A percentile compares a stretch with the other conserved stretches of the same genome.
Conservation (phyloP, 257 asterid species). For the Jacaranda mimosifolia region DNA sequence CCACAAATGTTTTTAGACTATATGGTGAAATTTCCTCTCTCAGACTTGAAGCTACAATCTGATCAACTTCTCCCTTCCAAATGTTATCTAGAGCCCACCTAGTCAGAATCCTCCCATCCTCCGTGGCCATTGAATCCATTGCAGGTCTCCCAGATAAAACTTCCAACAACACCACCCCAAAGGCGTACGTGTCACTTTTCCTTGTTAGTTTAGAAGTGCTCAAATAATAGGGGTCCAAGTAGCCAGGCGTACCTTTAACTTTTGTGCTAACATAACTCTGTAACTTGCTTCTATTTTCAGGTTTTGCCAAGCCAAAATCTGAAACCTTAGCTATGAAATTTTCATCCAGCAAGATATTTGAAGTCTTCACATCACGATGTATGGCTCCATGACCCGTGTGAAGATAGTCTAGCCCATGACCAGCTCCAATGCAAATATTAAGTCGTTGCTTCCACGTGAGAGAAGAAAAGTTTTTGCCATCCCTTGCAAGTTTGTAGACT, state of each 20-base stretch:
- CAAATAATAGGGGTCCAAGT: constrained; percentile 61
- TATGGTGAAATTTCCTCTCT: constrained; percentile 42
- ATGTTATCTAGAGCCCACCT: constrained; percentile 57
- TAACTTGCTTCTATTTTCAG: constrained; percentile 43
- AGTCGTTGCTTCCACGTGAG: constrained; percentile 62
- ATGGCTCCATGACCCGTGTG: constrained; percentile 54
- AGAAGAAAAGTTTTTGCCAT: background rate
- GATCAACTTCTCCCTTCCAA: constrained; percentile 50
- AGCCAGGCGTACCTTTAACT: constrained; percentile 65
- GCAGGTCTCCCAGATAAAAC: constrained; percentile 69
- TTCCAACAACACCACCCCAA: constrained; percentile 69
- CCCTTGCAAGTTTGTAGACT: constrained; percentile 45
- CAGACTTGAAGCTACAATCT: constrained; percentile 48
- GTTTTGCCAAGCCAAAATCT: constrained; percentile 69
- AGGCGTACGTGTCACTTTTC: constrained; percentile 65
- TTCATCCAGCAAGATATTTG: constrained; percentile 63
- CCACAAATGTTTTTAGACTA: constrained; percentile 52
- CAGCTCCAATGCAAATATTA: constrained; percentile 62
- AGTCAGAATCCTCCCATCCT: constrained; percentile 47
- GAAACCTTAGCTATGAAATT: constrained; percentile 58
- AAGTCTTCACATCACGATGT: constrained; percentile 64
- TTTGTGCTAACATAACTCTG: constrained; percentile 52
- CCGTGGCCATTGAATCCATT: constrained; percentile 38
- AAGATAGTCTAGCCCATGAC: constrained; percentile 60
- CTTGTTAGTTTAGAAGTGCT: constrained; percentile 51